Percentiles rank a stretch among this genome's conserved stretches.
Conservation (phyloP, 1,284 basidiomycete genomes). For the Austropuccinia psidii region DNA sequence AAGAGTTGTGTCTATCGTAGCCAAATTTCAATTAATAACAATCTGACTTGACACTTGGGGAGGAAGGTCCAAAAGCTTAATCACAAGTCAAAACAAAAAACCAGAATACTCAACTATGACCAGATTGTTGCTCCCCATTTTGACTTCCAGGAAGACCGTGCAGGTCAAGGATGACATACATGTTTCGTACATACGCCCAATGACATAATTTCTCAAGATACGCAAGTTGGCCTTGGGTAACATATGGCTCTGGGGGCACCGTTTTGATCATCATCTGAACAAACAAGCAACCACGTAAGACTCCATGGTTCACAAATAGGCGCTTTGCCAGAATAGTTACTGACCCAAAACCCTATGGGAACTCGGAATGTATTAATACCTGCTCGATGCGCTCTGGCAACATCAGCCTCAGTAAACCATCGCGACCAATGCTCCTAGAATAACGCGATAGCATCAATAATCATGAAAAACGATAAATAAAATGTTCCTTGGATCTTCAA, state of each 20-base stretch:
- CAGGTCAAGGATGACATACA: constrained; percentile 50
- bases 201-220: constrained; percentile 37
- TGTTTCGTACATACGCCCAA: constrained; percentile 45
- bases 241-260: constrained; percentile 41
- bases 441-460: constrained; percentile 8
- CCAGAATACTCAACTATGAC: constrained; percentile 36
- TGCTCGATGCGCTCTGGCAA: constrained; percentile 44
- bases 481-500: too few relatives aligned
- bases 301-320: constrained; percentile 39
- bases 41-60: too few relatives aligned
- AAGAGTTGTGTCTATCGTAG: constrained; percentile 24
- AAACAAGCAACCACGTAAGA: too few relatives aligned
- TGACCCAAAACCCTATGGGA: constrained; percentile 33
- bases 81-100: too few relatives aligned
- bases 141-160: constrained; percentile 51
- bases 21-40: neutral
- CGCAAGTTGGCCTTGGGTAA: constrained; percentile 44
- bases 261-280: constrained; percentile 10
- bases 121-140: constrained; percentile 45
- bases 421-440: constrained; percentile 46
- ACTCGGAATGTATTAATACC: constrained; percentile 24
- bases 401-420: constrained; percentile 49
- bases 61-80: neutral
- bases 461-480: neutral
- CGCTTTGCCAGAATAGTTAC: neutral